Conservation (phyloP, 75 land plant genomes). For the Selaginella tamariscina region DNA sequence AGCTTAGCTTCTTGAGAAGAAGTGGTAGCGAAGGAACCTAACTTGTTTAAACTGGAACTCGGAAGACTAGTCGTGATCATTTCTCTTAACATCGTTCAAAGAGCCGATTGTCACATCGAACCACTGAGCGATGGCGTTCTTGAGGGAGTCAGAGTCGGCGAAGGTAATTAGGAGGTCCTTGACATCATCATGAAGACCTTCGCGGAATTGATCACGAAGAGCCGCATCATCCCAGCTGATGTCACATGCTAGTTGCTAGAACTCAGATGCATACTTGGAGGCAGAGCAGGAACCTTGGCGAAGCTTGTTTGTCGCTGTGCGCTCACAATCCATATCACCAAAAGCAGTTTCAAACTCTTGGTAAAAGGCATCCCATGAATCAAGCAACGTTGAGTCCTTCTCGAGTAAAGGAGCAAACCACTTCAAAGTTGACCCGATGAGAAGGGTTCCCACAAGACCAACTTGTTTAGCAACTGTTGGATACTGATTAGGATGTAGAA, state of each 20-base stretch:
- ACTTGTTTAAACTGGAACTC: background rate
- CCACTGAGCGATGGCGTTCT: background rate
- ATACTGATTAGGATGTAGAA: background rate
- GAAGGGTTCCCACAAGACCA: conserved; percentile 7
- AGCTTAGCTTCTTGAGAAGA: background rate
- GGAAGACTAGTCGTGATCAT: background rate
- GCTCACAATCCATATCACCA: conserved; percentile 14
- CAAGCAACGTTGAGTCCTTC: background rate
- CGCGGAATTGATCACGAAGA: conserved; percentile 4
- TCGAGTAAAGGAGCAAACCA: conserved; percentile 14
- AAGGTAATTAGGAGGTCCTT: conserved; percentile 13
- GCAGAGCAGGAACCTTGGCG: conserved; percentile 18
- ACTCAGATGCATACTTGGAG: conserved; percentile 13
- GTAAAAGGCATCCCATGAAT: background rate
- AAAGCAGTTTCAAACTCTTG: conserved; percentile 13
- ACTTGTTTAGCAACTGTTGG: background rate
- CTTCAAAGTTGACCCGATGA: background rate
- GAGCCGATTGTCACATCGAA: conserved; percentile 12
- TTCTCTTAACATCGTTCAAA: conserved; percentile 8
- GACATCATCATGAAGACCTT: background rate
- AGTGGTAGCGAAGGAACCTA: too few species aligned
- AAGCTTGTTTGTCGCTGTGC: conserved; percentile 12
- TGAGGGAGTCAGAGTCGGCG: background rate
- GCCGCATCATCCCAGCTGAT: conserved; percentile 15
- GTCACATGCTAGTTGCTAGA: conserved; percentile 11